Evolutionary conservation across 2,329 filamentous ascomycete species (phyloP), one percentile per base, ranked within the genome.

Genomic region (Blumeriella jaapii): DNA sequence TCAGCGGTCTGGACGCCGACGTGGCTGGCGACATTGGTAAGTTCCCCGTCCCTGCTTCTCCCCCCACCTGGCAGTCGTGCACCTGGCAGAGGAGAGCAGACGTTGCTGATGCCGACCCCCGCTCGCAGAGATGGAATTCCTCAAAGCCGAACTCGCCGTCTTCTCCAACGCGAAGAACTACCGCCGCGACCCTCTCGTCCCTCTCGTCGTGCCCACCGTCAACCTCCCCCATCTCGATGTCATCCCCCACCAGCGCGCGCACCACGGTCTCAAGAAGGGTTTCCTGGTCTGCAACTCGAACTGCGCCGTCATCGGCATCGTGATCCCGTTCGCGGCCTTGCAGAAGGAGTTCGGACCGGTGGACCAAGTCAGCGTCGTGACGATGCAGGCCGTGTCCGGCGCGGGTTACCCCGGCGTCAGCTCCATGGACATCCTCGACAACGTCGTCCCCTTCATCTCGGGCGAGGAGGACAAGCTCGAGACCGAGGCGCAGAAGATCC

Each of bases 121-220:
- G n/a, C n/a, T 6, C 8, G 12, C 51, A 87, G 87, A 96, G 61
- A 83, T 83, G 72, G 82, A 82, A 49, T 96, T 96, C 60, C 71
- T 93, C 54, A 81, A 80, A 56, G 79, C 85, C 42, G 78, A 94
- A 55, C 75, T 95, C 33, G 77, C 84, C 53, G 82, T 95, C 58
- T 96, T 98, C 67, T 94, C 86, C 53, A 98, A 96, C 61, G 87
- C 91, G 33, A 95, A 95, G 63, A 96, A 95, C 72, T 85, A 94
- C 70, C 82, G 91, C 52, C 80, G 80, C 57, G 79, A 94, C 58
- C 85, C 86, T 13, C 68, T 89, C 31, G 86, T 95, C 2, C 91
- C 91, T 8, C 77, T 96, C 54, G 82, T 96, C 46, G 87, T 96
- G 6, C 91, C 91, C 1, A 94, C 86, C 13, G 87, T 96, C 59